Conservation (phyloP, 345 rosid species). For the Clarkia xantiana region DNA sequence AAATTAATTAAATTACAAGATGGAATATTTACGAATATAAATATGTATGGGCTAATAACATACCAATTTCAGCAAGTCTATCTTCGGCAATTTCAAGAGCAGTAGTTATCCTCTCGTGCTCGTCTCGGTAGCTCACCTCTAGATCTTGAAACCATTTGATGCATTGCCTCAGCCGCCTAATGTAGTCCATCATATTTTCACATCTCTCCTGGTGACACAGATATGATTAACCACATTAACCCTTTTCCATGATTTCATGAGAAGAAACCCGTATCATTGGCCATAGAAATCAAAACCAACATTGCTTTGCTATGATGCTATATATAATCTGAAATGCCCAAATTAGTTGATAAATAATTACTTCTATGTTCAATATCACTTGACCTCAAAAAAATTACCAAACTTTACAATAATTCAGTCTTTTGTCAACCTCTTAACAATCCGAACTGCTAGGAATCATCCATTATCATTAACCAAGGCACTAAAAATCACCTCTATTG, state of each 20-base stretch:
- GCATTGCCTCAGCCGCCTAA: slow-evolving; percentile 81
- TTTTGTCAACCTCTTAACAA: not conserved
- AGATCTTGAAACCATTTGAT: slow-evolving; percentile 95
- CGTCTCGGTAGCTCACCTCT: slow-evolving; percentile 64
- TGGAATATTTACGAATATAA: not conserved
- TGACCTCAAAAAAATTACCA: not conserved
- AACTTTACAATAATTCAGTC: not conserved
- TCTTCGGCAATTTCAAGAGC: slow-evolving; percentile 53
- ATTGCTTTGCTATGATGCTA: too few species aligned
- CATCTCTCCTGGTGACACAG: slow-evolving; percentile 68
- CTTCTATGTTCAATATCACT: too few species aligned
- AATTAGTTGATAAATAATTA: too few species aligned
- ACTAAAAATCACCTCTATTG: too few species aligned
- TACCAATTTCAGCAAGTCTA: slow-evolving; percentile 75
- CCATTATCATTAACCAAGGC: too few species aligned
- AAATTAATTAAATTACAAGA: not conserved
- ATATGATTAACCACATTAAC: too few species aligned
- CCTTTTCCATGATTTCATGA: too few species aligned
- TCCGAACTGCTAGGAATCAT: too few species aligned
- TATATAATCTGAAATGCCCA: too few species aligned
- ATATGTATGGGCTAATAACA: not conserved
- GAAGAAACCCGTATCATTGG: too few species aligned
- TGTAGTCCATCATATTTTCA: slow-evolving; percentile 87
- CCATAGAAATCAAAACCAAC: too few species aligned
- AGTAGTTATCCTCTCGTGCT: slow-evolving; percentile 65